phyloP scores from a whole-genome alignment of 2,329 filamentous ascomycete genomes.

The Pseudonectria foliicola region DNA sequence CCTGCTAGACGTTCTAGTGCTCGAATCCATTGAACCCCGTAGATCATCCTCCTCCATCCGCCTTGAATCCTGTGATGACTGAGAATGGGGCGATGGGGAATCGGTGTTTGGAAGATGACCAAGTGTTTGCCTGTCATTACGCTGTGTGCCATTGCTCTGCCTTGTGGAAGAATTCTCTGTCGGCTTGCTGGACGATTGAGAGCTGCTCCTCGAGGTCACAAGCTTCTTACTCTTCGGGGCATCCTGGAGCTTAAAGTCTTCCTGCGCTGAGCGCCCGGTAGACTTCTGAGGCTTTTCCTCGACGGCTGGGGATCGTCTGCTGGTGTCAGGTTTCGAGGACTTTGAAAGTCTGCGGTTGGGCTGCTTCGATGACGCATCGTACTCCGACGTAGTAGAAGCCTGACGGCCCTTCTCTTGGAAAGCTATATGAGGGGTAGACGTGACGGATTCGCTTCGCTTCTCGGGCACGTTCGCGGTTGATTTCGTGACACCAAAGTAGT shows the following conservation, averaged over 20 bases:
- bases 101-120: conserved; percentile 30
- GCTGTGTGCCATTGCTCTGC: conserved; percentile 26
- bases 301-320: conserved; percentile 20
- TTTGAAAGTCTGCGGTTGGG: conserved; percentile 33
- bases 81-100: conserved; percentile 30
- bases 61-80: conserved; percentile 53
- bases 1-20: conserved; percentile 34
- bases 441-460: conserved; percentile 41
- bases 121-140: conserved; percentile 18
- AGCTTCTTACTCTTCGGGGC: conserved; percentile 60
- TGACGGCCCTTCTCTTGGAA: conserved; percentile 75
- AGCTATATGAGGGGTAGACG: conserved; percentile 78
- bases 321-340: conserved; percentile 37
- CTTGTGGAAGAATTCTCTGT: conserved; percentile 29
- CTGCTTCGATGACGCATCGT: conserved; percentile 45
- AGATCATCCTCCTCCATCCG: conserved; percentile 47
- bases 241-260: conserved; percentile 74
- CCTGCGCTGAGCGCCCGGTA: conserved; percentile 31
- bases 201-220: conserved; percentile 35
- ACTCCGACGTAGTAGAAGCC: conserved; percentile 47
- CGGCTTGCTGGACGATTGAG: conserved; percentile 33
- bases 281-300: conserved; percentile 35
- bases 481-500: conserved; percentile 50
- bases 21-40: conserved; percentile 33
- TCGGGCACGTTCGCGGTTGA: conserved; percentile 29